Evolutionary conservation across 129 eudicot species (phyloP), one percentile per base, ranked within the genome.

Genomic region (Flaveria sonorensis): DNA sequence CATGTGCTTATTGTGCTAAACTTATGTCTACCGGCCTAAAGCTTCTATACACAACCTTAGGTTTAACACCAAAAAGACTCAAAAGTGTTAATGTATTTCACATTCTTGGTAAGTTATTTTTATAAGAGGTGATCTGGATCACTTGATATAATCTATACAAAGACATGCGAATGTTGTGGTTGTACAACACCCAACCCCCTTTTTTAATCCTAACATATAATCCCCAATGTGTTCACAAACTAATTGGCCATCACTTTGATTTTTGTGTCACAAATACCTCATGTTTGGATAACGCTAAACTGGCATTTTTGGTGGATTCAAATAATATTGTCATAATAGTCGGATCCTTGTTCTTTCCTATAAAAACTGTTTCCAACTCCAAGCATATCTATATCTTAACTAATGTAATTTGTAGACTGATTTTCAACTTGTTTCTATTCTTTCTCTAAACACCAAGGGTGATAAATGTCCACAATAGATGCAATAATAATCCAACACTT

Each of bases 1-100:
- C 57, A 45, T 43, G 18, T 28, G 10, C 50, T 1, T 45, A 18
- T 12, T 47, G 51, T 30, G 48, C 36, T 42, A 64, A 56, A 50
- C 51, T 43, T 74, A 45, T 45, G 26, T 59, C 43, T 73, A 40
- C 43, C 14, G 69, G 43, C 42, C 39, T 21, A 18, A 42, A 24
- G 9, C 62, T 74, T 24, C 46, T 3, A 0, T 40, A 45, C 56
- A 32, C 52, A 64, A 30, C 36, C 32, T 30, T 19, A 62, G 42
- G 14, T 76, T 47, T 48, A 75, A 76, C 39, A 30, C 79, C 30
- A 75, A 24, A 28, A 19, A 75, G 30, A 23, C 45, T 16, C 14
- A 6, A 3, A 3, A 21, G 3, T 32, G 70, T 39, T 36, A 16
- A 65, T 65, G 19, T 62, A 42, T 62, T 62, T 30, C 57, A 45